Conservation (phyloP, 805 yeast species). For the Wickerhamomyces sydowiorum region DNA sequence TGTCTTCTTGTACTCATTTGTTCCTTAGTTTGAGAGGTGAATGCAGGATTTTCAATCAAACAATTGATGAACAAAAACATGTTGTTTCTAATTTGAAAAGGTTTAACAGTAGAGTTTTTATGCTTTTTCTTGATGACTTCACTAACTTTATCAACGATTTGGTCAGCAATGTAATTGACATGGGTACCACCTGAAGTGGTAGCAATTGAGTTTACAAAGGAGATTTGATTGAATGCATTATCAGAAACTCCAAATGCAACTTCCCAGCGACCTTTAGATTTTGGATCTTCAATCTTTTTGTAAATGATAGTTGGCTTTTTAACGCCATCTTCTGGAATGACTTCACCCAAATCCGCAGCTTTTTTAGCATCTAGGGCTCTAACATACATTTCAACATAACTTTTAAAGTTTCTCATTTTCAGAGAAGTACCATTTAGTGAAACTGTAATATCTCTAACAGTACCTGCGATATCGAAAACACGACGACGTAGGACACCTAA, state of each 20-base stretch:
- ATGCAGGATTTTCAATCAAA: conserved; percentile 92
- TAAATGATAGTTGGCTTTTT: conserved; percentile 63
- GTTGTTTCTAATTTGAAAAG: conserved; percentile 83
- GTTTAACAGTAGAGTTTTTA: conserved; percentile 63
- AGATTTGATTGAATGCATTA: conserved; percentile 85
- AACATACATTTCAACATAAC: conserved; percentile 84
- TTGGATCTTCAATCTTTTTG: conserved; percentile 61
- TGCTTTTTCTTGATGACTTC: conserved; percentile 71
- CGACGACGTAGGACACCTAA: conserved; percentile 84
- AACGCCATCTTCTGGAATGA: conserved; percentile 28
- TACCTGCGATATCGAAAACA: conserved; percentile 93
- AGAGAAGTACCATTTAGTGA: conserved; percentile 70
- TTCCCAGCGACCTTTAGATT: conserved; percentile 68
- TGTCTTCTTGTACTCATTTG: conserved; percentile 84
- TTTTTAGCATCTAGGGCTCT: conserved; percentile 56
- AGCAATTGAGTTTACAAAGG: conserved; percentile 96
- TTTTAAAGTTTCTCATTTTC: conserved; percentile 70
- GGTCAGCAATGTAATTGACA: conserved; percentile 79
- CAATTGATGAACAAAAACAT: conserved; percentile 90
- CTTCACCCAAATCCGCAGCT: conserved; percentile 19
- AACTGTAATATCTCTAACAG: conserved; percentile 78
- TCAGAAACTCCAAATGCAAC: conserved; percentile 92
- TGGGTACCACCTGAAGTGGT: conserved; percentile 98
- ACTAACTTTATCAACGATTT: conserved; percentile 69
- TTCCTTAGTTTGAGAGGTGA: conserved; percentile 96